Conservation (phyloP, 192 early-diverging fungal species). For the Pilaira anomala region DNA sequence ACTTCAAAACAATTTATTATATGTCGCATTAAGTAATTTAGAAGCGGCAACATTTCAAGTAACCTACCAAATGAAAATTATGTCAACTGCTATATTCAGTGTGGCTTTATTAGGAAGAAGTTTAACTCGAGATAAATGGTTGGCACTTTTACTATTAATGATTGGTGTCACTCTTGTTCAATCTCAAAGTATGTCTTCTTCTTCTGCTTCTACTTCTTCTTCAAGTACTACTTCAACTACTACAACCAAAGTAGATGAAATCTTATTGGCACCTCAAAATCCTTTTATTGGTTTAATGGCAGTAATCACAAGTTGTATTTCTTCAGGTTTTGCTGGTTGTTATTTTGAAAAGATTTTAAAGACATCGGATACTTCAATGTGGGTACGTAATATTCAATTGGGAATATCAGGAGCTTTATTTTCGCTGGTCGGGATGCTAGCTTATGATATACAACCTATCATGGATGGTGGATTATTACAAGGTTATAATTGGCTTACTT, state of each 20-base stretch:
- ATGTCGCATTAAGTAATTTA: conserved; percentile 72
- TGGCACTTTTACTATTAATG: conserved; percentile 71
- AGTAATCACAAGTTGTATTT: conserved; percentile 69
- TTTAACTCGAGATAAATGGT: conserved; percentile 64
- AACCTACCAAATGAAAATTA: conserved; percentile 88
- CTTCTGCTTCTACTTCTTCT: too few species aligned
- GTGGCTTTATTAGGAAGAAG: conserved; percentile 67
- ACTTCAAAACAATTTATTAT: conserved; percentile 85
- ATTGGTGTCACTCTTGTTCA: conserved; percentile 80
- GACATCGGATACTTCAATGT: conserved; percentile 70
- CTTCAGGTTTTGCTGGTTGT: conserved; percentile 83
- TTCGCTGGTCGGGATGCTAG: conserved; percentile 61
- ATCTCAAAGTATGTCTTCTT: conserved; percentile 46
- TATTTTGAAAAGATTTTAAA: conserved; percentile 92
- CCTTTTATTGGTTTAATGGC: conserved; percentile 65
- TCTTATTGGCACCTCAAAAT: conserved; percentile 32
- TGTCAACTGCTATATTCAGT: conserved; percentile 83
- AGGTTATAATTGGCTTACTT: conserved; percentile 72
- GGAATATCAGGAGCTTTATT: conserved; percentile 59
- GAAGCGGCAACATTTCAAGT: conserved; percentile 89
- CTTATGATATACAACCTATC: conserved; percentile 60
- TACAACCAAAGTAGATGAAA: background rate
- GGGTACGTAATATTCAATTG: conserved; percentile 81
- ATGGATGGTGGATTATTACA: conserved; percentile 69
- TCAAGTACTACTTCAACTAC: background rate